Evolutionary conservation across 495 filamentous ascomycete genomes (phyloP), one percentile per base, ranked within the genome.

Genomic region (Cercophora sp.): DNA sequence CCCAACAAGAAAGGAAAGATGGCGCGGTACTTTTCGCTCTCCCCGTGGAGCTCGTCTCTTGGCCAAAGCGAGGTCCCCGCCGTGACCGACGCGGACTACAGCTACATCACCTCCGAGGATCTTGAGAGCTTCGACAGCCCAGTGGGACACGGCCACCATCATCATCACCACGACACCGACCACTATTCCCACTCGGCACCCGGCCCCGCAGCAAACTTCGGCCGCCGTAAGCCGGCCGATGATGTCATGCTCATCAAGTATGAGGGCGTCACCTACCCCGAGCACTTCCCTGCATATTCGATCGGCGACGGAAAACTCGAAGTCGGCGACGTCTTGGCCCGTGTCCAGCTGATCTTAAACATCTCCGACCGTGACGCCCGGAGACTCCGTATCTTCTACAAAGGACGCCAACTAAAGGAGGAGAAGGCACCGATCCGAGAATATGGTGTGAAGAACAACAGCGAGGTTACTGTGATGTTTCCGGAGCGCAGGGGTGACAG

Each of bases 361-460:
- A 71, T 86, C 11, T 69, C 74, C 5, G 77, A 84, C 51, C 74
- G 80, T n/a, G 73, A 79, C 8, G 63, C 58, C 24, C 60, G 50
- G 36, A 68, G 79, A 6, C 68, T 96, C 56, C 86, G 84, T 58
- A 66, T 96, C 62, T 77, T 91, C 41, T 94, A 92, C 75, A 92
- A 91, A 66, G 91, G 91, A 8, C 83, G 82, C 52, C 76, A 84
- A 15, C 67, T 96, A 32, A 85, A 84, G 61, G 81, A 91, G 54
- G 77, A 84, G 57, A 57, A 71, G 6, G 68, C 70, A n/a, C 78
- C 81, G 3, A 84, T 87, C 59, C 77, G 85, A 51, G 76, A 84
- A 19, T 91, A 91, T 57, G 85, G 86, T 4, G 76, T 92, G 53
- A 87, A 89, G 74, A 84, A 88, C 60, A 84, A 91, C 53, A 84